Conservation (phyloP, 2,329 filamentous ascomycete species). For the Aspergillus fumigatiaffinis region DNA sequence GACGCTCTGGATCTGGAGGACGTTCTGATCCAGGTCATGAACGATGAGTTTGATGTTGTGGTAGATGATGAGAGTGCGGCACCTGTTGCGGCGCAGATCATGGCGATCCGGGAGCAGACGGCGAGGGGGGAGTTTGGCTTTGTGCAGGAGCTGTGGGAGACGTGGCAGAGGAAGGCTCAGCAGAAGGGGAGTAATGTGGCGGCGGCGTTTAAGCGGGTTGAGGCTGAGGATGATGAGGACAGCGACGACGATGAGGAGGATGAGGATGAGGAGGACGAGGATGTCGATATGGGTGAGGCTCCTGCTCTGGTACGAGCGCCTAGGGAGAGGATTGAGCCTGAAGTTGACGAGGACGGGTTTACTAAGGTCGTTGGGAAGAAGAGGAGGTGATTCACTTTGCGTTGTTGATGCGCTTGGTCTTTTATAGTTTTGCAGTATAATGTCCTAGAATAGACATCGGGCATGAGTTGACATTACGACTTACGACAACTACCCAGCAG, state of each 20-base stretch:
- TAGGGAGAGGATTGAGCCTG: conserved; percentile 63
- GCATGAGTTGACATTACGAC: conserved; percentile 4
- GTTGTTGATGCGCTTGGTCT: not conserved
- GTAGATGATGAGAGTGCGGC: conserved; percentile 84
- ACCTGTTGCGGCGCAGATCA: conserved; percentile 68
- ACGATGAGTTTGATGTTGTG: conserved; percentile 91
- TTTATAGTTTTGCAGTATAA: conserved; percentile 4
- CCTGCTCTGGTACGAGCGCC: conserved; percentile 55
- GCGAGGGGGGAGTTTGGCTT: conserved; percentile 62
- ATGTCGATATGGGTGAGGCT: conserved; percentile 67
- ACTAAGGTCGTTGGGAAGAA: conserved; percentile 70
- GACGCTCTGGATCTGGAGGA: conserved; percentile 78
- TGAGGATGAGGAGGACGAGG: conserved; percentile 55
- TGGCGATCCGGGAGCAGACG: conserved; percentile 63
- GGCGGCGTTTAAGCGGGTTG: conserved; percentile 33
- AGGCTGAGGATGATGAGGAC: conserved; percentile 48
- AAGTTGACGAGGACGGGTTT: conserved; percentile 79
- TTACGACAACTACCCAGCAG: not conserved
- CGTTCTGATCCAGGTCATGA: conserved; percentile 82
- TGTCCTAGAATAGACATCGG: conserved; percentile 11
- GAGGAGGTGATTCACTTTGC: conserved; percentile 41
- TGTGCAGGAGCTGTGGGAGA: conserved; percentile 58
- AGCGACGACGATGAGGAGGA: conserved; percentile 57
- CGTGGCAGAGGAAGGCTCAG: conserved; percentile 36
- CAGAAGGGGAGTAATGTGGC: conserved; percentile 32